Evolutionary conservation across 371 early-diverging fungal species (phyloP).

Genomic region (Actinomortierella wolfii): DNA sequence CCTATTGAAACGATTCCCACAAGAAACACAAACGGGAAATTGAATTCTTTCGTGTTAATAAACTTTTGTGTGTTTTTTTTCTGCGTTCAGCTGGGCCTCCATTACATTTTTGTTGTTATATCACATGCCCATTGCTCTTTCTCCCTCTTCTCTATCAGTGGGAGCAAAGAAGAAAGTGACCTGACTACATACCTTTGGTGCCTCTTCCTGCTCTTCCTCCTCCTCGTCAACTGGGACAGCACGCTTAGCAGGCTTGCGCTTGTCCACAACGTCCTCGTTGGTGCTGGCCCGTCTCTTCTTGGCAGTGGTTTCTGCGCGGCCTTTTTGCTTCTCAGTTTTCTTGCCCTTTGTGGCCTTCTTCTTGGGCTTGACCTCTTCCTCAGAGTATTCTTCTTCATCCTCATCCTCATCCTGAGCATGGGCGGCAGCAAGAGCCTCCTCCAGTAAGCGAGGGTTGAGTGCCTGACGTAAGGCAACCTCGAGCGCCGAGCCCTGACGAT

Average conservation of each 20-base stretch:
- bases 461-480: constrained; percentile 38
- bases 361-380: constrained; percentile 7
- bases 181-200: constrained; percentile 19
- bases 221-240: constrained; percentile 14
- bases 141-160: neutral
- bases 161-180: neutral
- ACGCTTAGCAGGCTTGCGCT: constrained; percentile 28
- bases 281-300: constrained; percentile 34
- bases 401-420: constrained; percentile 15
- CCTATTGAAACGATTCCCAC: constrained; percentile 1
- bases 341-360: constrained; percentile 10
- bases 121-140: too few species aligned
- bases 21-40: too few species aligned
- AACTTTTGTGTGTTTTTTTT: too few species aligned
- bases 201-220: constrained; percentile 19
- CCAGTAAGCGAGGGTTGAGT: constrained; percentile 27
- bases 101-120: too few species aligned
- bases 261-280: constrained; percentile 18
- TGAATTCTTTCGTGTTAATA: too few species aligned
- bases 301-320: constrained; percentile 16
- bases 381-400: constrained; percentile 17
- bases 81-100: too few species aligned
- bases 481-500: constrained; percentile 24
- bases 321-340: constrained; percentile 24
- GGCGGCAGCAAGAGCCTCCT: constrained; percentile 2